Evolutionary conservation across 306 rosid species (phyloP).

Genomic region (Pyrus pyrifolia): DNA sequence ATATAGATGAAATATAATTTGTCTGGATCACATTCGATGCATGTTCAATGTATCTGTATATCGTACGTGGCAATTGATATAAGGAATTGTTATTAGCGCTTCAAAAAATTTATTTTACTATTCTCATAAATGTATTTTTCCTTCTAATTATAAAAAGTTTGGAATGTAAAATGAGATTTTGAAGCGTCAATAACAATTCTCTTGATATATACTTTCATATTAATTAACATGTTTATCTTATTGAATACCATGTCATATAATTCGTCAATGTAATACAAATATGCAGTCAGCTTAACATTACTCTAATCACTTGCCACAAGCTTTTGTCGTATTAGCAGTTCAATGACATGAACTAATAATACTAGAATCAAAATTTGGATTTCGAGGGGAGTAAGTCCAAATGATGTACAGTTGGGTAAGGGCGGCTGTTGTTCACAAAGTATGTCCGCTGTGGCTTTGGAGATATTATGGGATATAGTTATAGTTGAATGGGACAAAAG

Average conservation of each 20-base stretch:
- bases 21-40: background rate
- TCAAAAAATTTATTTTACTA: no score
- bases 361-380: background rate
- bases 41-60: background rate
- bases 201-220: no score
- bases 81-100: no score
- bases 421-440: slow-evolving; percentile 53
- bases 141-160: no score
- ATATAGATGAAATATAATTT: background rate
- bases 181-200: no score
- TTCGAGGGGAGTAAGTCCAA: slow-evolving; percentile 22
- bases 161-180: no score
- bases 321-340: background rate
- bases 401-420: slow-evolving; percentile 27
- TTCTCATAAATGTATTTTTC: no score
- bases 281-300: background rate
- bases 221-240: no score
- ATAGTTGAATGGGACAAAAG: slow-evolving; percentile 40
- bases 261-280: background rate
- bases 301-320: background rate
- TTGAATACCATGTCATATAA: background rate
- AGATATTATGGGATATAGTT: slow-evolving; percentile 2
- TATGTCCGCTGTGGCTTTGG: slow-evolving; percentile 37
- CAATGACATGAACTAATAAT: background rate
- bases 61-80: no score